These are phyloP conservation scores for Ganoderma sinense DNA, from an alignment of 1,284 basidiomycete genomes.

Conservation along the genomic window DNA sequence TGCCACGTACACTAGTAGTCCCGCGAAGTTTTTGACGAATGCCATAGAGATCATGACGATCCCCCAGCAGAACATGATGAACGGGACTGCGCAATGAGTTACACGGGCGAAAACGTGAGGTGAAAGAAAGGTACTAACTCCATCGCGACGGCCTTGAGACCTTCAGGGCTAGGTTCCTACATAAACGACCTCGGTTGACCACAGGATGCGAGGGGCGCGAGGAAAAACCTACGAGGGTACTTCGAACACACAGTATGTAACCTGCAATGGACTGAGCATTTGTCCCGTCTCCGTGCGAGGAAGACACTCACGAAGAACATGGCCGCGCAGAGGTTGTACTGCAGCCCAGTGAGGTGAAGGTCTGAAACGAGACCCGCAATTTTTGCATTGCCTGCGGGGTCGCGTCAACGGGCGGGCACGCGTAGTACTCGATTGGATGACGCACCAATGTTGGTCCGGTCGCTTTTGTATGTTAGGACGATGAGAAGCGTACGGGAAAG, in stretches of 20 bases:
- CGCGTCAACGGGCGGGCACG: background rate
- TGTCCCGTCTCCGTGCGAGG: background rate
- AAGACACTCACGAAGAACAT: conserved; percentile 25
- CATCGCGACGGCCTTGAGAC: conserved; percentile 22
- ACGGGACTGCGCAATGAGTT: conserved; percentile 14
- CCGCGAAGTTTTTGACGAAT: conserved; percentile 25
- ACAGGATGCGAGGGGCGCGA: background rate
- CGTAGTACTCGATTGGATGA: conserved; percentile 45
- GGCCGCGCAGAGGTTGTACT: conserved; percentile 28
- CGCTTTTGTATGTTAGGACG: conserved; percentile 43
- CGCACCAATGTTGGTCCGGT: conserved; percentile 75
- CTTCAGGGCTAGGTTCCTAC: conserved; percentile 26
- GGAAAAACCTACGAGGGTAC: conserved; percentile 25
- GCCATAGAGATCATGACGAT: conserved; percentile 24
- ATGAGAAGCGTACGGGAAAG: conserved; percentile 44
- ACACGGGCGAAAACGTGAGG: background rate
- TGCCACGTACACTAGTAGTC: conserved; percentile 19
- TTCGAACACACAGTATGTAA: conserved; percentile 26
- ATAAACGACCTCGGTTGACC: background rate
- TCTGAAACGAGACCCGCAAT: conserved; percentile 25
- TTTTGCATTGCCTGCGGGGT: conserved; percentile 26
- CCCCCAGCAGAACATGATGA: conserved; percentile 28
- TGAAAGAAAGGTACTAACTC: conserved; percentile 13
- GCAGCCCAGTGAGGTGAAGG: conserved; percentile 24
- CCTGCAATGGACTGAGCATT: conserved; percentile 9